Evolutionary conservation across 179 eudicot species (phyloP), one percentile per base, ranked within the genome.

Genomic region (Monotropa hypopitys): DNA sequence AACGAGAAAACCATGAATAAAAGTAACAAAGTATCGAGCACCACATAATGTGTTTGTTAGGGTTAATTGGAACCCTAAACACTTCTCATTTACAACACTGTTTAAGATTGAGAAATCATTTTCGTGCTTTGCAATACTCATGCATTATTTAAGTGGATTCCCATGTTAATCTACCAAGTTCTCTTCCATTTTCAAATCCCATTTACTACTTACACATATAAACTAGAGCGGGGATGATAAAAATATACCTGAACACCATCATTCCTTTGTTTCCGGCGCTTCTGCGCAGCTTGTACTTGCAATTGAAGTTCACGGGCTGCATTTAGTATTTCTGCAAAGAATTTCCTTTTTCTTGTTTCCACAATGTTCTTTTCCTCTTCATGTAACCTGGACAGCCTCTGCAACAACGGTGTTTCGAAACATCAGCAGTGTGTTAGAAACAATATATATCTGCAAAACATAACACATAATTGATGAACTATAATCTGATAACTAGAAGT

Each of bases 221-320:
- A 35, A n/a, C 33, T 13, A 33, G 20, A 15, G 43, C n/a, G n/a
- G n/a, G n/a, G n/a, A n/a, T n/a, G n/a, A n/a, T 72, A 74, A 79
- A 28, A 66, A 56, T 84, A 71, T 89, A 79, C 99, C 90, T 89
- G 91, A 81, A 96, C 88, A 77, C 90, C 91, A 83, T 96, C 99
- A 86, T 93, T 96, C 79, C 98, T 85, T 81, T 93, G 98, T 84
- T 93, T 96, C 76, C 95, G 86, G 66, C 96, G 96, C 81, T 89
- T 91, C 73, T 87, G 89, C 75, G 87, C 62, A 76, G 96, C 94
- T 80, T 89, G 97, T 70, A 93, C 87, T 87, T 89, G 96, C 79
- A 90, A 84, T 82, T 88, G 94, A 78, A 93, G 87, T 79, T 96
- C 99, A 79, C 99, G 97, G 65, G 88, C 92, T 47, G 94, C 98